Evolutionary conservation across 2,329 filamentous ascomycete genomes (phyloP), one percentile per base, ranked within the genome.

Genomic region (Paracamarosporium sp.): DNA sequence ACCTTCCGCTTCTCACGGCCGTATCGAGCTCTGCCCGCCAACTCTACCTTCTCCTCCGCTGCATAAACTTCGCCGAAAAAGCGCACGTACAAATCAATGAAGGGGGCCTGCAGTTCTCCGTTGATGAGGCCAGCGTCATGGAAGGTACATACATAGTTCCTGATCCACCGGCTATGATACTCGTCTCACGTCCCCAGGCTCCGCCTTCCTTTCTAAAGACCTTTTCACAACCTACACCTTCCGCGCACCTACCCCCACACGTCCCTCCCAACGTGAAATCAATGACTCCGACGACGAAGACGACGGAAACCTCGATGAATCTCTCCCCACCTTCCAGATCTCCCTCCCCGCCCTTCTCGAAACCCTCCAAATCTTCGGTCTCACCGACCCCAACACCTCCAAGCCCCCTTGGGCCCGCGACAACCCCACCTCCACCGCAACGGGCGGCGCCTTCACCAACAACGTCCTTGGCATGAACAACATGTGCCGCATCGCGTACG

Each of bases 311-410:
- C 73, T 77, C 40, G 76, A 82, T 24, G 60, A 73, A 8, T 60
- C 73, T 17, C 83, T 86, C 28, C 88, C 91, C 7, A 86, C 85
- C 50, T 99, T 99, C 73, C 90, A 96, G 72, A 89, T 98, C 63
- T 95, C 93, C 1, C 85, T 99, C 8, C 84, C 89, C 4, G 91
- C 94, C 17, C 85, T 99, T 3, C 86, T 99, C 52, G 95, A 98
- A 79, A 96, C 94, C 0, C 84, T 99, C 7, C 94, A 97, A 71
- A 98, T 99, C 48, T 96, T 99, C 70, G 92, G 92, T 48, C 86
- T 93, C 47, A 80, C 78, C 22, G 80, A 81, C 57, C 78, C 80
- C 11, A 68, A 64, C 54, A 77, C 65, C 60, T 69, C 55, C 56
- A 76, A 63, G 64, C 74, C 67, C 55, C 70, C 59, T 66, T 78